Base-by-base conservation (phyloP, 2,329 filamentous ascomycete species). In the Coleophoma cylindrospora region DNA sequence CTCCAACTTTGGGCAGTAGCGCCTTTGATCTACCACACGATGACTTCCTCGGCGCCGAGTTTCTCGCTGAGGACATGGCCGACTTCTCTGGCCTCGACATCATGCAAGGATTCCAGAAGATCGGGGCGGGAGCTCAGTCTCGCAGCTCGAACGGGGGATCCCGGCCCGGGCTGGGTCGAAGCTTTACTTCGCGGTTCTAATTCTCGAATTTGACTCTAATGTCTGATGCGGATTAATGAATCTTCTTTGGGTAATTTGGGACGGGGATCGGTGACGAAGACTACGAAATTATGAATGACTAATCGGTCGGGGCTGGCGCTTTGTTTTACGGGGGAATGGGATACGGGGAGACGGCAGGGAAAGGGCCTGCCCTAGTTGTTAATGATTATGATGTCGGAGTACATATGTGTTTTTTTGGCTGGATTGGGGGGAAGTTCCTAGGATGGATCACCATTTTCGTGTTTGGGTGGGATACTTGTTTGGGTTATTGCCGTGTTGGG, bases 71-170 rank as follows among this genome's bases (percentile, higher is more conserved):
- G 52, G 80, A 83, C 38, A 71, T 72, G 3, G 74, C 80, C 51
- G 81, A 84, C 40, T 74, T 73, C 52, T 69, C 77, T 13, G 81
- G 78, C 1, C 76, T 90, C 46, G 87, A 91, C 60, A 84, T 91
- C 56, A 76, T 87, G 43, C 83, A 88, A 62, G 86, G 86, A 10
- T 91, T 90, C 60, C 81, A 86, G 64, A 87, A 84, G 70, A 90
- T 91, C 63, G 86, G 86, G 40, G 47, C 48, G 36, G 52, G 46
- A 36, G 47, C 38, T 19, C 57, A 61, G 33, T 55, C 54, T n/a
- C 54, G 53, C 34, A 58, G 47, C 27, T 57, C 56, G 21, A 63
- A 61, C 43, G 51, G 53, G 36, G 49, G 41, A 34, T 47, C 55
- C 13, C 55, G 64, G 55, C 56, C 59, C n/a, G 34, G 50, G 3